A percentile compares a stretch with the other conserved stretches of the same genome.
Conservation (phyloP, 2,329 filamentous ascomycete species). For the Fusarium vanettenii region DNA sequence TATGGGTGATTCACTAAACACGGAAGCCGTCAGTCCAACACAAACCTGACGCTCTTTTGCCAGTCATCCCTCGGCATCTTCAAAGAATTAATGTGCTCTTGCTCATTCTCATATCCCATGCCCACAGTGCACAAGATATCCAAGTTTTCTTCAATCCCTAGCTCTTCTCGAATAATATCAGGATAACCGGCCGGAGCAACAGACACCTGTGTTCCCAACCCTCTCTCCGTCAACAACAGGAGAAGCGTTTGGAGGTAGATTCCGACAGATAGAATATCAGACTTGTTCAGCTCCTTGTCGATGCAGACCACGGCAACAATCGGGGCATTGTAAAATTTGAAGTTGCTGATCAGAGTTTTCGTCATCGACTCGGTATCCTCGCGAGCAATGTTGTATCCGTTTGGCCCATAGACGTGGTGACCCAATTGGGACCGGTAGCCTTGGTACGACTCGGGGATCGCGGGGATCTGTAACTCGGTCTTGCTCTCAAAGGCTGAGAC, state of each 20-base stretch:
- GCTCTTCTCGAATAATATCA: constrained; percentile 5
- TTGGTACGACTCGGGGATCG: constrained; percentile 15
- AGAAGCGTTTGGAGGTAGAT: constrained; percentile 32
- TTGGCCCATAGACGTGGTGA: constrained; percentile 18
- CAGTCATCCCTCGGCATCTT: constrained; percentile 25
- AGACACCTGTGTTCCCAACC: constrained; percentile 19
- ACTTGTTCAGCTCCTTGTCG: not conserved
- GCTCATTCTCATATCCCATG: constrained; percentile 20
- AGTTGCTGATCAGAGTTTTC: constrained; percentile 23
- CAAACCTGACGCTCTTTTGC: constrained; percentile 14
- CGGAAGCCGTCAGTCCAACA: not conserved
- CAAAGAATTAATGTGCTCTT: constrained; percentile 5
- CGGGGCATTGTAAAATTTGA: constrained; percentile 30
- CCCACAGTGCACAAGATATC: constrained; percentile 15
- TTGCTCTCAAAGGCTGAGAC: not conserved
- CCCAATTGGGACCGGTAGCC: constrained; percentile 27
- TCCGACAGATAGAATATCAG: constrained; percentile 25
- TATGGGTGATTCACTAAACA: not conserved
- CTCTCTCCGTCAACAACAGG: constrained; percentile 21
- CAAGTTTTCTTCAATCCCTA: constrained; percentile 4
- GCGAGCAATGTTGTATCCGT: constrained; percentile 23
- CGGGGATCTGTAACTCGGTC: not conserved
- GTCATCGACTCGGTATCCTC: constrained; percentile 14
- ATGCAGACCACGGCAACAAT: constrained; percentile 23
- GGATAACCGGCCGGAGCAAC: constrained; percentile 17